Evolutionary conservation across 2,329 filamentous ascomycete genomes (phyloP).

Genomic region (Teratosphaeria zuluensis): DNA sequence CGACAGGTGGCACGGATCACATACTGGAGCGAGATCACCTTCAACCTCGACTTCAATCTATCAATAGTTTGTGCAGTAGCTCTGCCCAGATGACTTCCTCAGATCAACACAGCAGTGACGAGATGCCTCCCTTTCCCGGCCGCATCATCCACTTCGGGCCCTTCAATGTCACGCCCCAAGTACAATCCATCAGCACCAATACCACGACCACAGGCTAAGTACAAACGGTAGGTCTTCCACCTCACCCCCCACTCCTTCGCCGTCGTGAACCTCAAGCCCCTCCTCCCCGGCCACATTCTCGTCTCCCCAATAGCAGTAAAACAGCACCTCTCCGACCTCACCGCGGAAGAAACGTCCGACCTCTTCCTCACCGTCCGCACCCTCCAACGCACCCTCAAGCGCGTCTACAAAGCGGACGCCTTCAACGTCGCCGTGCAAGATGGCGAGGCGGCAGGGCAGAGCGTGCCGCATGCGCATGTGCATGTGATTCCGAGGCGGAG

Average conservation of each 20-base stretch:
- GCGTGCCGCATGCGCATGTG: slow-evolving; percentile 84
- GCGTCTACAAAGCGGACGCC: slow-evolving; percentile 54
- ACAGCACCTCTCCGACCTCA: slow-evolving; percentile 65
- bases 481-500: slow-evolving; percentile 72
- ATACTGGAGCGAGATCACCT: too few species aligned
- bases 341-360: slow-evolving; percentile 63
- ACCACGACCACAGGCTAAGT: slow-evolving; percentile 6
- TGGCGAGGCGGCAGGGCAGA: slow-evolving; percentile 81
- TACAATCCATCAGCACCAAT: slow-evolving; percentile 13
- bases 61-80: not conserved
- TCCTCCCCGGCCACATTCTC: slow-evolving; percentile 87
- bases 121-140: slow-evolving; percentile 30
- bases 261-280: slow-evolving; percentile 88
- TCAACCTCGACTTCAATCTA: not conserved
- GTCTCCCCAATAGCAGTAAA: slow-evolving; percentile 63
- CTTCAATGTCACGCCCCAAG: slow-evolving; percentile 37
- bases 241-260: slow-evolving; percentile 70
- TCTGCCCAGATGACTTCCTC: not conserved
- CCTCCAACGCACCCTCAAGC: slow-evolving; percentile 65
- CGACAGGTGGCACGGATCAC: too few species aligned
- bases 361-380: slow-evolving; percentile 70
- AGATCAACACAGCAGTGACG: not conserved
- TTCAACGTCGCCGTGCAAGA: slow-evolving; percentile 97
- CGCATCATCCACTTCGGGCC: slow-evolving; percentile 34
- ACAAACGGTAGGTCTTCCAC: slow-evolving; percentile 67